Conservation (phyloP, 164 flowering plant genomes). For the Chimonanthus praecox region DNA sequence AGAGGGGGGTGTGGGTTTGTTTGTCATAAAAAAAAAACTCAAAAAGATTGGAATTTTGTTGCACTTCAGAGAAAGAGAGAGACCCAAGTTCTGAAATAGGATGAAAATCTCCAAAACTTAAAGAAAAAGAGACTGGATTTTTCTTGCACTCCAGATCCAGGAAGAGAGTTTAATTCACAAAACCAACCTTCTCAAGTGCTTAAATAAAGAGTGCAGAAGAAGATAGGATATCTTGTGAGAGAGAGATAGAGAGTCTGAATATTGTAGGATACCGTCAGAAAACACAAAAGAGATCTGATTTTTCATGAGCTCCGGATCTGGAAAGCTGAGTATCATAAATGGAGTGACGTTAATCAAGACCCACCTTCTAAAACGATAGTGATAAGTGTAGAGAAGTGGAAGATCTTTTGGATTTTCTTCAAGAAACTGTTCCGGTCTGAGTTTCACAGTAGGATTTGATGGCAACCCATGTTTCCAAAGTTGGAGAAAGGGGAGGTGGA, state of each 20-base stretch:
- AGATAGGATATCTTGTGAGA: not conserved
- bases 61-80: not conserved
- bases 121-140: not conserved
- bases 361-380: not conserved
- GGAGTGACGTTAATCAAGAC: not conserved
- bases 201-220: not conserved
- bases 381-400: not conserved
- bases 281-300: not conserved
- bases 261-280: not conserved
- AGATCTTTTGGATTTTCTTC: not conserved
- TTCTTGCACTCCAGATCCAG: slow-evolving; percentile 2
- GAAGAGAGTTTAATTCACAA: not conserved
- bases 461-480: slow-evolving; percentile 2
- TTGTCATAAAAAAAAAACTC: not conserved
- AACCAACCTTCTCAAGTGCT: slow-evolving; percentile 1
- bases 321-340: not conserved
- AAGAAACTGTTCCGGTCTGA: not conserved
- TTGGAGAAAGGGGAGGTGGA: not conserved
- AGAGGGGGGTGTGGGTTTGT: too few species aligned
- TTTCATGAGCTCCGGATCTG: not conserved
- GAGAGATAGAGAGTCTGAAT: not conserved
- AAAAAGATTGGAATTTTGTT: not conserved
- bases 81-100: slow-evolving; percentile 5
- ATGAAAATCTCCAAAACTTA: not conserved
- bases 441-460: not conserved